Conservation (phyloP, 306 rosid genomes). For the Vicia villosa region DNA sequence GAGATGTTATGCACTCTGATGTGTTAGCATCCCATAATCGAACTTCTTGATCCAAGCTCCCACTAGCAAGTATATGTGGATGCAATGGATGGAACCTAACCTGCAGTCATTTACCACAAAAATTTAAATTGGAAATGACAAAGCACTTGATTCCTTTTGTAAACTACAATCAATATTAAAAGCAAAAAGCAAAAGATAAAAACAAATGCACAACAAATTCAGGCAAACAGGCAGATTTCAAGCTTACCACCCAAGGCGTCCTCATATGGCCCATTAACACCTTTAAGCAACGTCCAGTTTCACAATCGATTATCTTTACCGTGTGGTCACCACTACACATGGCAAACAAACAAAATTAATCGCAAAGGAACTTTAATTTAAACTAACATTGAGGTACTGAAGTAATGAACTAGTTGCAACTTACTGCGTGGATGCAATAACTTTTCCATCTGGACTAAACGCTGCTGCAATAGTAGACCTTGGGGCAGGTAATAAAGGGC, state of each 20-base stretch:
- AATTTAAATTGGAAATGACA: conserved; percentile 17
- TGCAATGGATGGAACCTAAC: conserved; percentile 94
- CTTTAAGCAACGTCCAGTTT: conserved; percentile 89
- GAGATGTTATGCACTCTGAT: conserved; percentile 84
- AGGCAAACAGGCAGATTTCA: conserved; percentile 23
- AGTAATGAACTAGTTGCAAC: conserved; percentile 37
- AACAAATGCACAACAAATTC: conserved; percentile 30
- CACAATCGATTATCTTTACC: conserved; percentile 89
- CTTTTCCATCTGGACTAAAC: conserved; percentile 92
- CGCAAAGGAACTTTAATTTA: conserved; percentile 11
- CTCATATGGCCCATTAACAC: conserved; percentile 90
- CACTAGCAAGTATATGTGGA: conserved; percentile 95
- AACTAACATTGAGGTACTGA: conserved; percentile 18
- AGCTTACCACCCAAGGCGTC: conserved; percentile 99
- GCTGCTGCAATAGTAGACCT: conserved; percentile 98
- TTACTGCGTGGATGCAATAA: conserved; percentile 96
- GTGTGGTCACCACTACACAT: conserved; percentile 92
- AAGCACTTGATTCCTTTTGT: not conserved
- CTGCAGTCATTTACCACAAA: conserved; percentile 52
- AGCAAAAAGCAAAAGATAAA: conserved; percentile 3
- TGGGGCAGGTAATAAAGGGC: conserved; percentile 91
- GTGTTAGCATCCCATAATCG: conserved; percentile 93
- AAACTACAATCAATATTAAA: conserved; percentile 16
- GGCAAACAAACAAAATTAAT: conserved; percentile 35
- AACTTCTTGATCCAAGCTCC: conserved; percentile 99